phyloP scores from a whole-genome alignment of 805 yeast genomes.

The Sugiyamaella boreocaroliniensis region DNA sequence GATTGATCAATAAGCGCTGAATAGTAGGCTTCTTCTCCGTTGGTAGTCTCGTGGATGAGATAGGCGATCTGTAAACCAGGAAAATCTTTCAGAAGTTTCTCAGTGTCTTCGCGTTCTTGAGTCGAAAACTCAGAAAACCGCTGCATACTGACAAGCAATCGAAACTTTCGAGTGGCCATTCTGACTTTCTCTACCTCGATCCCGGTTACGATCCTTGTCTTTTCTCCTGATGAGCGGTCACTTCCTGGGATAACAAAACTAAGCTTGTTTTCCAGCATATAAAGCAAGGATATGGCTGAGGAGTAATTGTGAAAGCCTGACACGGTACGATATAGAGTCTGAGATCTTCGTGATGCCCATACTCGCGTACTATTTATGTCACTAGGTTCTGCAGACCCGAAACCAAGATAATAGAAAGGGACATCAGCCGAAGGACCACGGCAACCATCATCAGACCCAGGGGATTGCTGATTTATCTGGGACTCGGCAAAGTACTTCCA shows the following conservation, averaged over 20 bases:
- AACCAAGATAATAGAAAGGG: conserved; percentile 69
- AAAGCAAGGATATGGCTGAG: conserved; percentile 62
- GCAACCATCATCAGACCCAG: background rate
- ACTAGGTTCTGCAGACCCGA: conserved; percentile 57
- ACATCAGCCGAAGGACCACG: conserved; percentile 37
- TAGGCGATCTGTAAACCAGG: conserved; percentile 59
- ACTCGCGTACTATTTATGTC: conserved; percentile 65
- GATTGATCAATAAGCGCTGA: conserved; percentile 69
- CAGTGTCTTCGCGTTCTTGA: conserved; percentile 75
- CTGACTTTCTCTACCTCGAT: conserved; percentile 27
- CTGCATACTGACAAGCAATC: conserved; percentile 80
- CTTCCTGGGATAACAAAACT: background rate
- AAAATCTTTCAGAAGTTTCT: conserved; percentile 73
- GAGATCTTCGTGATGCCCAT: conserved; percentile 83
- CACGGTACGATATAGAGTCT: conserved; percentile 74
- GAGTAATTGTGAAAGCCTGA: conserved; percentile 79
- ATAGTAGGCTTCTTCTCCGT: conserved; percentile 32
- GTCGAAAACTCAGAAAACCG: conserved; percentile 65
- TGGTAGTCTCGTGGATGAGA: conserved; percentile 11
- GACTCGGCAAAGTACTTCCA: conserved; percentile 67
- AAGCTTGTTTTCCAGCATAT: conserved; percentile 46
- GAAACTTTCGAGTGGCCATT: conserved; percentile 81
- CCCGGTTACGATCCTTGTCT: background rate
- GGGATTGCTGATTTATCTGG: background rate
- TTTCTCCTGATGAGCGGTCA: background rate